These are phyloP conservation scores for Debaryomyces castellii DNA, from an alignment of 805 yeast species.

Conservation along the genomic window DNA sequence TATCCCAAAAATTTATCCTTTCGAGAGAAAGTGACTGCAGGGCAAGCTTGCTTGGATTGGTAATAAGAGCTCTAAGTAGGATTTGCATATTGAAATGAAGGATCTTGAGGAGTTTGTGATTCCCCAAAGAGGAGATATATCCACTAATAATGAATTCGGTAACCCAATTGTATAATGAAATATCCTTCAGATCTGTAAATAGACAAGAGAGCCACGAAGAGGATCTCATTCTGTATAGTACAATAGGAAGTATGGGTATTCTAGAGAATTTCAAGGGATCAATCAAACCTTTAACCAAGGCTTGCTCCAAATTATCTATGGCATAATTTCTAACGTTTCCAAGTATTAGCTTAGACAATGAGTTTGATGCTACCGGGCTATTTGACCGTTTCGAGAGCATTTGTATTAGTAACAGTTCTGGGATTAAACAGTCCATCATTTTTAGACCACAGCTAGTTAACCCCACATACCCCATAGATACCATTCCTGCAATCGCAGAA, in stretches of 20 bases:
- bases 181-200: slow-evolving; percentile 14
- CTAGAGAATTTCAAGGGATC: slow-evolving; percentile 38
- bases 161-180: slow-evolving; percentile 18
- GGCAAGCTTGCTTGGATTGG: slow-evolving; percentile 2
- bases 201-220: slow-evolving; percentile 30
- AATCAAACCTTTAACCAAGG: slow-evolving; percentile 27
- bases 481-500: slow-evolving; percentile 39
- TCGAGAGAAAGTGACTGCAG: slow-evolving; percentile 12
- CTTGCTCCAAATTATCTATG: slow-evolving; percentile 28
- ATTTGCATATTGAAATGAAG: slow-evolving; percentile 12
- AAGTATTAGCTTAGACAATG: slow-evolving; percentile 10
- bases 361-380: neutral
- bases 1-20: slow-evolving; percentile 28
- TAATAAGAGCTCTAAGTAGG: neutral
- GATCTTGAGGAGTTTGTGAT: slow-evolving; percentile 26
- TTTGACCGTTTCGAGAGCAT: slow-evolving; percentile 16
- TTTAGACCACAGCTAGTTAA: slow-evolving; percentile 37
- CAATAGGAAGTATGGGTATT: slow-evolving; percentile 38
- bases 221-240: slow-evolving; percentile 36
- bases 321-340: slow-evolving; percentile 12
- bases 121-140: slow-evolving; percentile 38
- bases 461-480: slow-evolving; percentile 39
- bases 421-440: slow-evolving; percentile 36
- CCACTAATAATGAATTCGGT: slow-evolving; percentile 35
- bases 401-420: slow-evolving; percentile 29